Evolutionary conservation across 306 rosid species (phyloP).

Genomic region (Malus asiatica): DNA sequence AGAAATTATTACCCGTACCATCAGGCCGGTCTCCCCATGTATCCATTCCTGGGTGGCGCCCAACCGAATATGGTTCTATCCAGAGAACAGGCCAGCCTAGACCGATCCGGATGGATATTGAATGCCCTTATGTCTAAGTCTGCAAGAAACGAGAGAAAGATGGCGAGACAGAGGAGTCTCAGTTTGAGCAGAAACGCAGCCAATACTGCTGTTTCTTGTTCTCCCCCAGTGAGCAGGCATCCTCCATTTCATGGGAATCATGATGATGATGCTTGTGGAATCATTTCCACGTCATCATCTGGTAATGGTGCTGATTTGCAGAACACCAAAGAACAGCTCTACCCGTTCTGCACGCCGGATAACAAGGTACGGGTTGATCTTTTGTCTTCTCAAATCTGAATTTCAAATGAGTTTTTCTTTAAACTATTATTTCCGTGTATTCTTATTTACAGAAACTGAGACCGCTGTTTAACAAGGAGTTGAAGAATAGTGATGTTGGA

Average conservation of each 20-base stretch:
- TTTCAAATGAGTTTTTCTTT: neutral
- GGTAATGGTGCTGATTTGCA: neutral
- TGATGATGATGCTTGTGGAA: neutral
- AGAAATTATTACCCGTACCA: neutral
- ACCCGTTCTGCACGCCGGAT: constrained; percentile 29
- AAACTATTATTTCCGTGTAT: neutral
- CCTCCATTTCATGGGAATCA: neutral
- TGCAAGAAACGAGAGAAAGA: constrained; percentile 32
- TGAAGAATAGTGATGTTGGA: constrained; percentile 50
- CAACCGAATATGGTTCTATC: neutral
- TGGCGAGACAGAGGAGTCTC: constrained; percentile 38
- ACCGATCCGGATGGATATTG: neutral
- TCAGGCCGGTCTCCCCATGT: neutral
- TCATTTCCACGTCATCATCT: neutral
- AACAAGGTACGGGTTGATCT: constrained; percentile 34
- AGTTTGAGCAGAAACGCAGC: constrained; percentile 1
- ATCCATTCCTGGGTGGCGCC: neutral
- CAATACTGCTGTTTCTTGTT: neutral
- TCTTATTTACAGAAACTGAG: constrained; percentile 23
- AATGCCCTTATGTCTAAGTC: constrained; percentile 24
- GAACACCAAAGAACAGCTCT: neutral
- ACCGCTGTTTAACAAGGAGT: constrained; percentile 36
- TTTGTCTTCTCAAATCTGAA: neutral
- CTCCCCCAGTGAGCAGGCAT: neutral
- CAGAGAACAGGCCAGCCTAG: constrained; percentile 4